A percentile compares a stretch with the other conserved stretches of the same genome.
These are phyloP conservation scores for Fusarium armeniacum DNA, from an alignment of 2,329 filamentous ascomycete genomes.

Conservation along the genomic window DNA sequence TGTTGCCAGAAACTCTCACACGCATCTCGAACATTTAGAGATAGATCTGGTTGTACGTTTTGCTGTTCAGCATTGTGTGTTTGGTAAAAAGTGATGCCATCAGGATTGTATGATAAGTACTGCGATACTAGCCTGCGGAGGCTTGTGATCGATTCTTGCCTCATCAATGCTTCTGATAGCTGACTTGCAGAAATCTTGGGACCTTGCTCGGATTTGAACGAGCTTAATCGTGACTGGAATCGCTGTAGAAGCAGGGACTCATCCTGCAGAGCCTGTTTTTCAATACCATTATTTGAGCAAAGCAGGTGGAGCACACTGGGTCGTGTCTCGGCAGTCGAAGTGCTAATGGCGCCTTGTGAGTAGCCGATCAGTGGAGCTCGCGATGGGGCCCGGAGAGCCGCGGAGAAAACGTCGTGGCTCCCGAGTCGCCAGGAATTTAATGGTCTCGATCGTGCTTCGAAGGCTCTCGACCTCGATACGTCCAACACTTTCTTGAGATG, in stretches of 20 bases:
- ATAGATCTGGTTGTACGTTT: constrained; percentile 25
- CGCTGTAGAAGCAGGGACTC: constrained; percentile 56
- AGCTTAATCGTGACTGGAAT: constrained; percentile 52
- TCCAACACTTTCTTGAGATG: constrained; percentile 51
- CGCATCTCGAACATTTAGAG: constrained; percentile 43
- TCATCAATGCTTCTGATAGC: constrained; percentile 40
- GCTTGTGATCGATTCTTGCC: constrained; percentile 47
- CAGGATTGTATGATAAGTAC: constrained; percentile 45
- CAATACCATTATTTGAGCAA: constrained; percentile 43
- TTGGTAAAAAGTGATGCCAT: constrained; percentile 11
- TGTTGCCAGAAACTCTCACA: constrained; percentile 43
- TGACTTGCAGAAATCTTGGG: constrained; percentile 19
- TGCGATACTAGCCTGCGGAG: constrained; percentile 53
- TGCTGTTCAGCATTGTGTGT: neutral
- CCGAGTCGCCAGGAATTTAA: constrained; percentile 57
- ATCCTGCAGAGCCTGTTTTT: constrained; percentile 35
- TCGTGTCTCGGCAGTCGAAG: constrained; percentile 18
- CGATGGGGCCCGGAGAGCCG: constrained; percentile 52
- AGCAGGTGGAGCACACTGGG: constrained; percentile 38
- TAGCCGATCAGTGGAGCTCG: constrained; percentile 31
- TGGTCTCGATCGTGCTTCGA: constrained; percentile 45
- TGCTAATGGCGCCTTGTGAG: constrained; percentile 16
- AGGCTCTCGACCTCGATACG: constrained; percentile 47
- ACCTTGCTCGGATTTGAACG: constrained; percentile 25
- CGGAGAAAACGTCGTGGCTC: constrained; percentile 61